Evolutionary conservation across 2,329 filamentous ascomycete species (phyloP), one percentile per base, ranked within the genome.

Genomic region (Clonostachys sp.): DNA sequence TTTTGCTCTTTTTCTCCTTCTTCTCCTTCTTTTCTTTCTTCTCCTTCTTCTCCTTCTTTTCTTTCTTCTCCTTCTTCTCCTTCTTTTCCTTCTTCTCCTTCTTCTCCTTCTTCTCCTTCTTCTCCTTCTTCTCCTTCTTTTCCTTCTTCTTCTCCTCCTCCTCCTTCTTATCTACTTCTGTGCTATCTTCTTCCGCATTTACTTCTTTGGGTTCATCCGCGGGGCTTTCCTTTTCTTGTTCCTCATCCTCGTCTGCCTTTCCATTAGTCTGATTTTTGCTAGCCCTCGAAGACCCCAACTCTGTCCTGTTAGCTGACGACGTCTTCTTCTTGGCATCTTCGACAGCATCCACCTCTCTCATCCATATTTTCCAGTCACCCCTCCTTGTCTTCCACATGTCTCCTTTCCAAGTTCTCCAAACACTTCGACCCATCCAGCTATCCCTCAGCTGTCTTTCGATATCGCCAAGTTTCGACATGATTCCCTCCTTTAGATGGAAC

Each of bases 331-430:
- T 46, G 9, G 48, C 49, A 17, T 52, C 54, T 39, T 30, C 24
- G 24, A 60, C 59, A 16, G 36, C 45, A 43, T 52, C 61, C 44
- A 72, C 66, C 53, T 79, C 77, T 62, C 77, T 81, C 50, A 74
- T 74, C 75, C 78, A 81, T 4, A 65, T 57, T 51, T 79, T 75
- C 80, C 80, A 83, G 44, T 81, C 78, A 14, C 66, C 61, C 44
- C 72, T 62, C 40, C 73, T 65, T 43, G 73, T 73, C 57, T 73
- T 75, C 77, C 78, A 83, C 60, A 75, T 58, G 50, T 83, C 79
- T 12, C 78, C 78, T 60, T 73, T 75, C 78, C 79, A 83, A 36
- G 66, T 68, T 24, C 76, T 68, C 80, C 79, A 83, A 9, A 79
- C 75, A 47, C 72, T 76, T 9, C 79, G 66, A 0, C 80, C 80